Evolutionary conservation across 2,329 filamentous ascomycete species (phyloP), one percentile per base, ranked within the genome.

Genomic region (Verticillium tricorpus): DNA sequence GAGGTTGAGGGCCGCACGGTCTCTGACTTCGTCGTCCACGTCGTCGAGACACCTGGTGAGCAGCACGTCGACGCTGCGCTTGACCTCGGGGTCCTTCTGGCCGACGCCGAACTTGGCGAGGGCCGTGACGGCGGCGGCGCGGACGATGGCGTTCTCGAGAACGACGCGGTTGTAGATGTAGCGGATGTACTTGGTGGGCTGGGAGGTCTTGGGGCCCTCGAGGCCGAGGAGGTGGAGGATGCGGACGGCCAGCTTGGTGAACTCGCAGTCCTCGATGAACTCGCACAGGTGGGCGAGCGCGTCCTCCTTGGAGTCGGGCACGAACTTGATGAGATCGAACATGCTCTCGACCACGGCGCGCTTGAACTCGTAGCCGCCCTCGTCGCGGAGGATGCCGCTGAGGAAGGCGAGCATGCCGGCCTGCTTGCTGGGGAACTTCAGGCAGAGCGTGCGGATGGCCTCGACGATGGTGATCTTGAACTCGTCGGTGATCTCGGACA

Each of bases 391-490:
- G 62, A 98, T 97, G n/a, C 93, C 92, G 71, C 94, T 97, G 57
- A 99, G 85, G 86, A 99, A 99, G 58, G 92, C 88, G 59, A 99
- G 88, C 93, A 99, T 98, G 65, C 93, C 93, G 56, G 94, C 94
- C 78, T 99, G 95, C 80, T 99, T 99, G 80, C 87, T 93, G 37
- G 95, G 95, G 80, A 99, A 99, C 79, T 99, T 99, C 69, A 99
- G 82, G 75, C 94, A 98, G 50, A 99, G 81, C 3, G 95, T 98
- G 64, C 95, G 90, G 72, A 99, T 97, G 52, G 95, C 95, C 77
- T 99, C 95, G 54, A 99, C 94, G 71, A 99, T 97, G n/a, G 95
- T 99, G 68, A 99, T 97, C 83, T 98, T 99, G 84, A 99, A 99
- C 77, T 99, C 95, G 73, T 99, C 95, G 7, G 94, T 97, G 68